Percentiles rank a stretch among this genome's conserved stretches.
These are phyloP conservation scores for Fusarium pseudocircinatum DNA, from an alignment of 2,329 filamentous ascomycete species.

Conservation along the genomic window DNA sequence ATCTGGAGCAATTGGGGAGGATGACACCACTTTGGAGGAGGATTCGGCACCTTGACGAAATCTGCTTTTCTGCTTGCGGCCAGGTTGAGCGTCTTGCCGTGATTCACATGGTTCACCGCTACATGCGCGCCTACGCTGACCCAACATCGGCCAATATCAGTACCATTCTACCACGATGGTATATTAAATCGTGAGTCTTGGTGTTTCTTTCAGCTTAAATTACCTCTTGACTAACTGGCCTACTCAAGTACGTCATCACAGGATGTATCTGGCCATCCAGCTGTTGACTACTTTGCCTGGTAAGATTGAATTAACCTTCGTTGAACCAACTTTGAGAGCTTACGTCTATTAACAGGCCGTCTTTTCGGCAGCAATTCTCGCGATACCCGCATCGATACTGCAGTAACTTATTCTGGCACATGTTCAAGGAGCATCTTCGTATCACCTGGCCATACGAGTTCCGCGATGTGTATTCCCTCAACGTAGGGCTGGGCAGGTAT, in stretches of 20 bases:
- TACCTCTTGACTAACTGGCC: not conserved
- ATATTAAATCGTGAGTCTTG: not conserved
- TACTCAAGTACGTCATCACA: not conserved
- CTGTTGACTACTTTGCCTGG: not conserved
- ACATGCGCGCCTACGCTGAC: not conserved
- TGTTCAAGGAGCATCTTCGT: not conserved
- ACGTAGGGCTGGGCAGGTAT: not conserved
- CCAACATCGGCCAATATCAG: not conserved
- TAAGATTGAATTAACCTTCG: not conserved
- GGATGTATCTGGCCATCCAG: not conserved
- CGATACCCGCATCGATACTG: not conserved
- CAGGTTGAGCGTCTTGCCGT: not conserved
- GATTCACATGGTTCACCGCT: not conserved
- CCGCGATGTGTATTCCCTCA: not conserved
- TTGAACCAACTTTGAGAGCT: not conserved
- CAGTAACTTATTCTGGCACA: not conserved
- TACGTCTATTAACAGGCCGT: not conserved
- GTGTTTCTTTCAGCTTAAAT: no score
- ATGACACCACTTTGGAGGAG: not conserved
- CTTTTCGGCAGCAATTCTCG: not conserved
- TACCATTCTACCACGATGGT: not conserved
- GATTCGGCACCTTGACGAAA: not conserved
- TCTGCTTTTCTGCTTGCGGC: not conserved
- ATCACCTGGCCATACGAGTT: not conserved
- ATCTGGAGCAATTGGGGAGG: not conserved